A percentile compares a stretch with the other conserved stretches of the same genome.
These are phyloP conservation scores for Hypoxylon sp. DNA, from an alignment of 2,329 filamentous ascomycete species.

Conservation along the genomic window DNA sequence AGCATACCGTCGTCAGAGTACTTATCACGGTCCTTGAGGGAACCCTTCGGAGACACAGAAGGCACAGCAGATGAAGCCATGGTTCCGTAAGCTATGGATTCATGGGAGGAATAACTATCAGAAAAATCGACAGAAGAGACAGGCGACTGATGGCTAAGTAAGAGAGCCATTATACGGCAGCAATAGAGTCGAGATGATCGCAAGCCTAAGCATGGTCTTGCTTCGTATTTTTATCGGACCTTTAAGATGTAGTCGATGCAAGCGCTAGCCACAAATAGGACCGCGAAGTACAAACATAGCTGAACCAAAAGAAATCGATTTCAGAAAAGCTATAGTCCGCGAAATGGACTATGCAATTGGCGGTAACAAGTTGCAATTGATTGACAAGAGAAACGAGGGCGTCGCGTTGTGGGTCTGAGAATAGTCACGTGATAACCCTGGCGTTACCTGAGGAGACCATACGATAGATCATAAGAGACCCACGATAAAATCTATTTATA, in stretches of 20 bases:
- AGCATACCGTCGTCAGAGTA: conserved; percentile 49
- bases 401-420: too few species aligned
- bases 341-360: conserved; percentile 9
- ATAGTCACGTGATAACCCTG: too few species aligned
- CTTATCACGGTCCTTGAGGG: conserved; percentile 40
- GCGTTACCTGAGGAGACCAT: too few species aligned
- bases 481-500: too few species aligned
- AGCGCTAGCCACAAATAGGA: conserved; percentile 43
- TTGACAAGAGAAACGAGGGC: conserved; percentile 2
- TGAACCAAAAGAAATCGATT: conserved; percentile 26
- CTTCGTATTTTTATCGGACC: conserved; percentile 7
- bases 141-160: conserved; percentile 40
- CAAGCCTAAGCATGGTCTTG: conserved; percentile 42
- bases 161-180: conserved; percentile 40
- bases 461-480: too few species aligned
- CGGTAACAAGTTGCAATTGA: not conserved
- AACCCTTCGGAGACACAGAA: conserved; percentile 6
- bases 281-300: conserved; percentile 37
- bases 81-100: conserved; percentile 33
- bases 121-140: conserved; percentile 42
- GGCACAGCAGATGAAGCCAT: conserved; percentile 37
- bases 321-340: not conserved
- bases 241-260: conserved; percentile 31
- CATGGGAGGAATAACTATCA: conserved; percentile 33
- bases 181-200: conserved; percentile 29